Conservation (phyloP, 2,329 filamentous ascomycete genomes). For the Ciborinia camelliae region DNA sequence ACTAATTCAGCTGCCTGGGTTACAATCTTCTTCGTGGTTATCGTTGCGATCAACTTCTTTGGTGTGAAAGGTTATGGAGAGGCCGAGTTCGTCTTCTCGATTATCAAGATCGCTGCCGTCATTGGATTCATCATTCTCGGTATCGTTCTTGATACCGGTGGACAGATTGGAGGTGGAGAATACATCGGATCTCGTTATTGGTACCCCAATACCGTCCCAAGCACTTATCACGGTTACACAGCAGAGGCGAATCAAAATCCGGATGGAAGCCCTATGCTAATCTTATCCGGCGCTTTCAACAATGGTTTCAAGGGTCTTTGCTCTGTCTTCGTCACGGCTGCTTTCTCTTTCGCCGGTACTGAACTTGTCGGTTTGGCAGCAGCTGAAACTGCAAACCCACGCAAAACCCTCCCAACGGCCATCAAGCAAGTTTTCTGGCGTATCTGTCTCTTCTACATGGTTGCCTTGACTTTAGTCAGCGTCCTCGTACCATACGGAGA, state of each 20-base stretch:
- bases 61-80: conserved; percentile 86
- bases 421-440: conserved; percentile 55
- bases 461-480: conserved; percentile 50
- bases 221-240: conserved; percentile 44
- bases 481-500: conserved; percentile 48
- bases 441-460: conserved; percentile 51
- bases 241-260: conserved; percentile 13
- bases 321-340: conserved; percentile 50
- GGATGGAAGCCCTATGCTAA: conserved; percentile 18
- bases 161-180: conserved; percentile 46
- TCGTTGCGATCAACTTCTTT: conserved; percentile 80
- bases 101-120: conserved; percentile 72
- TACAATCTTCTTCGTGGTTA: conserved; percentile 71
- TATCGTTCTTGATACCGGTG: conserved; percentile 57
- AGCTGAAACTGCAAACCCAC: conserved; percentile 49
- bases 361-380: conserved; percentile 52
- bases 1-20: conserved; percentile 67
- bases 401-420: conserved; percentile 48
- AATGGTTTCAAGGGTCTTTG: conserved; percentile 51
- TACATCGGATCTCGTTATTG: conserved; percentile 61
- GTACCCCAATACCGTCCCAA: conserved; percentile 47
- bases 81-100: conserved; percentile 81
- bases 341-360: conserved; percentile 51
- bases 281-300: conserved; percentile 40
- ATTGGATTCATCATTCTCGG: conserved; percentile 63